These are phyloP conservation scores for Phaeoacremonium minimum DNA, from an alignment of 2,329 filamentous ascomycete species.

Conservation along the genomic window DNA sequence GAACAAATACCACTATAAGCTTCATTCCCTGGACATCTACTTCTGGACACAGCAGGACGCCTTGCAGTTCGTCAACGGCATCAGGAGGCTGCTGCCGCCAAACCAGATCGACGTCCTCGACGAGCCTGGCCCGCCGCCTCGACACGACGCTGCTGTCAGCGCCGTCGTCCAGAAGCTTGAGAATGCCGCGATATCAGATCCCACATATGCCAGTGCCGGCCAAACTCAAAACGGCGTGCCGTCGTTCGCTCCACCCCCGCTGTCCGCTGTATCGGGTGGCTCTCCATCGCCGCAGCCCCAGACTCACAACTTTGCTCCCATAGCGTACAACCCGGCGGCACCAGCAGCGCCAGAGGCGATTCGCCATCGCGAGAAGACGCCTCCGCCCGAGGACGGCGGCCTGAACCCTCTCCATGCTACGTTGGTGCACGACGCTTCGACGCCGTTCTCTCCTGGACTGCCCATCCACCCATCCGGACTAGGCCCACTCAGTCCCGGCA, in stretches of 20 bases:
- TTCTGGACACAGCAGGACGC: constrained; percentile 75
- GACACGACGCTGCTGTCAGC: constrained; percentile 42
- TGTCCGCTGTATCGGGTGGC: constrained; percentile 24
- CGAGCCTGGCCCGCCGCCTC: constrained; percentile 51
- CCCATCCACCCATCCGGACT: constrained; percentile 43
- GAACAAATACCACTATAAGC: constrained; percentile 73
- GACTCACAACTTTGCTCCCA: constrained; percentile 51
- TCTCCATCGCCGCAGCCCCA: constrained; percentile 27
- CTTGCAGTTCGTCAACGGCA: constrained; percentile 62
- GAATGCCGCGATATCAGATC: constrained; percentile 61
- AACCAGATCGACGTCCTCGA: constrained; percentile 60
- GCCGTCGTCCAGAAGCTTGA: constrained; percentile 72
- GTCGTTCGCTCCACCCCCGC: constrained; percentile 35
- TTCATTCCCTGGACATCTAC: constrained; percentile 74
- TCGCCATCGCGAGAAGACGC: constrained; percentile 73
- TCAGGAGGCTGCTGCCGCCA: constrained; percentile 60
- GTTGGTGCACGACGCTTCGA: constrained; percentile 50
- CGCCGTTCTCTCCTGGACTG: constrained; percentile 48
- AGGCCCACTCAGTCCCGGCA: constrained; percentile 32
- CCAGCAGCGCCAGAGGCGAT: constrained; percentile 71
- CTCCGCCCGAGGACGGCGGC: constrained; percentile 65
- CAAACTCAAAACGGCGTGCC: constrained; percentile 17
- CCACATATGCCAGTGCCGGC: constrained; percentile 17
- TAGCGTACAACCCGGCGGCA: constrained; percentile 76
- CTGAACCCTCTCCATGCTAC: constrained; percentile 55